Base-by-base conservation (phyloP, 1,284 basidiomycete genomes). In the Malassezia nana region DNA sequence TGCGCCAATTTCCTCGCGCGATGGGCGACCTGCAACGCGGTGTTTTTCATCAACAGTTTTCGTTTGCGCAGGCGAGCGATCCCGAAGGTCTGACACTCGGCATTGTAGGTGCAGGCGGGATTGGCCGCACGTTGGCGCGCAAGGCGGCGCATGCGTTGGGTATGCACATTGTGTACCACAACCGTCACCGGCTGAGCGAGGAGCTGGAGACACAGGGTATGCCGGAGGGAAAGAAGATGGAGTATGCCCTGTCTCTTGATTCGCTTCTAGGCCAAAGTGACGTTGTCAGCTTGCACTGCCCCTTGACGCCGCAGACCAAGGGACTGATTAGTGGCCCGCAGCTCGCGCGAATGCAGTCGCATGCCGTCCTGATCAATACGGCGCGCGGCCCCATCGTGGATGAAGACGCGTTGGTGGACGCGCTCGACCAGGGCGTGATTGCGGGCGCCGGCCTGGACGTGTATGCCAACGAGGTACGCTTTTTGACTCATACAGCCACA, bases 401-500 rank as follows among this genome's bases (percentile, higher is more conserved):
- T 47, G 77, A 78, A 57, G 26, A 57, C 26, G 65, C 64, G 33
- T 54, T 70, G 5, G 63, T 61, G 8, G 40, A 58, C n/a, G 67
- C 67, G 6, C 55, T 70, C 3, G 55, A 70, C 33, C 25, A 56
- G 10, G 61, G 54, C 24, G 43, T 33, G 33, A 64, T 60, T 48
- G 52, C 55, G 67, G 89, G 85, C 3, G 65, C 87, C 18, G 90
- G 90, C 20, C 78, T 95, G 20, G 90, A 94, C 63, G 89, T 92
- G 26, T 94, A 81, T 77, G 87, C 87, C 4, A 79, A 89, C 74
- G 89, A 94, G 74, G 89, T 89, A 33, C 28, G 40, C n/a, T n/a
- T 52, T 3, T 22, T 20, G 16, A 13, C 30, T 16, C 12, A 6
- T 7, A 22, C 50, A 64, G 61, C 66, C 66, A 2, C 49, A 50